These are phyloP conservation scores for Aspergillus japonicus DNA, from an alignment of 2,329 filamentous ascomycete species.

Conservation along the genomic window DNA sequence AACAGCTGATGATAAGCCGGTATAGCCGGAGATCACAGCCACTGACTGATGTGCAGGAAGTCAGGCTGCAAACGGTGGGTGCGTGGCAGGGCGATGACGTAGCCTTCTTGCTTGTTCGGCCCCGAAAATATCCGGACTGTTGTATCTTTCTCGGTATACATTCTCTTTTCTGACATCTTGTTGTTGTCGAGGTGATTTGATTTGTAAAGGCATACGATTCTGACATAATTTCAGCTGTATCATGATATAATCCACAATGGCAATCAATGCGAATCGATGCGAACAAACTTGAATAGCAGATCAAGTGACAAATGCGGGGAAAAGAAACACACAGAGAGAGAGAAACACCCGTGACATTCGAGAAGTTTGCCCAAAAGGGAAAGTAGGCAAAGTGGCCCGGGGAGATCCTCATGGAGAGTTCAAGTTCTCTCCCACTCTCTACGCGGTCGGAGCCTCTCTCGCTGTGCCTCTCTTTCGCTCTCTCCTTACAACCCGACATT, in stretches of 20 bases:
- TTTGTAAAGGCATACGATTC: too few relatives aligned
- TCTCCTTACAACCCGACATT: not conserved
- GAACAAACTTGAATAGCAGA: not conserved
- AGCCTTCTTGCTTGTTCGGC: not conserved
- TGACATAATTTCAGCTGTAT: not conserved
- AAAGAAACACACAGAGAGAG: not conserved
- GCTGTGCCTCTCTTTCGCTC: not conserved
- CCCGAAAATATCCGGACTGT: not conserved
- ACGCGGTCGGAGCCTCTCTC: too few relatives aligned
- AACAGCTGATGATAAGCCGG: too few relatives aligned
- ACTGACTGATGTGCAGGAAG: not conserved
- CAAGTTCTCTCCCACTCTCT: too few relatives aligned
- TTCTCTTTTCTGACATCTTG: not conserved
- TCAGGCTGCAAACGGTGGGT: not conserved
- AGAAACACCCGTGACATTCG: not conserved
- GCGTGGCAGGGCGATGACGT: not conserved
- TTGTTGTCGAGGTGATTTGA: too few relatives aligned
- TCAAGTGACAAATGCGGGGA: not conserved
- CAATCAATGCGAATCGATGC: not conserved
- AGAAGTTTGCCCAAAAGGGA: constrained; percentile 2
- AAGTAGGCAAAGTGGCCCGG: not conserved
- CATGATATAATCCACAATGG: not conserved
- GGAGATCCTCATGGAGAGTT: too few relatives aligned
- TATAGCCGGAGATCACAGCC: too few relatives aligned
- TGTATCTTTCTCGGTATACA: not conserved